Base-by-base conservation (phyloP, 768 basidiomycete species). In the Phlegmacium glaucopus region DNA sequence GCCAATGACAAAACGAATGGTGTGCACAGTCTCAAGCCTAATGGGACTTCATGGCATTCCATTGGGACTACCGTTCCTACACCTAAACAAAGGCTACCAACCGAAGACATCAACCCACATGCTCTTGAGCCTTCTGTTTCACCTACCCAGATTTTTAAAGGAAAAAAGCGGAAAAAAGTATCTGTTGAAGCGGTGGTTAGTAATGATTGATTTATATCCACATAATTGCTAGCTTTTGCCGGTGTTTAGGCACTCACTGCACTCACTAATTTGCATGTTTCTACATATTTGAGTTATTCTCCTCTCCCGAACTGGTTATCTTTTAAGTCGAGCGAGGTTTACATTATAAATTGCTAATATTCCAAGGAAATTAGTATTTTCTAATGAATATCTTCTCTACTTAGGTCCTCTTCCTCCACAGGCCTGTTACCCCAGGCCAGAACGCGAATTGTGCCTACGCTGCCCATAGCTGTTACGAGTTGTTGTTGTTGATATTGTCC, bases 161-260 rank as follows among this genome's bases (percentile, higher is more conserved):
- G 78, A 22, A 78, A 72, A 63, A 83, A 83, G 60, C 71, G 81
- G 50, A 82, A 80, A 67, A 80, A 78, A 57, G 68, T 69, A 7
- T 49, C 46, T 32, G 47, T 40, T 38, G 52, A 45, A 49, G 43
- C 37, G 44, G 22, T 22, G 22, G 22, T 22, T 5, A 22, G 22
- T 22, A 22, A 22, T 22, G 22, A 22, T 22, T 22, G 25, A 7
- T 27, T 16, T n/a, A 38, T 25, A 30, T 39, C n/a, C 18, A 28
- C 15, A 13, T 46, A 28, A 9, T 46, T 18, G 18, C 22, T 22
- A 22, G 22, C 22, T 2, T 22, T 22, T 17, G 9, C 40, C n/a
- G 29, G n/a, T 11, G 42, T 34, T 18, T 41, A 7, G 29, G 18
- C 18, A 40, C 22, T 22, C 22, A 22, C 22, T 22, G 22, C 22